These are phyloP conservation scores for Leccinum holopus DNA, from an alignment of 1,284 basidiomycete species.

Conservation along the genomic window DNA sequence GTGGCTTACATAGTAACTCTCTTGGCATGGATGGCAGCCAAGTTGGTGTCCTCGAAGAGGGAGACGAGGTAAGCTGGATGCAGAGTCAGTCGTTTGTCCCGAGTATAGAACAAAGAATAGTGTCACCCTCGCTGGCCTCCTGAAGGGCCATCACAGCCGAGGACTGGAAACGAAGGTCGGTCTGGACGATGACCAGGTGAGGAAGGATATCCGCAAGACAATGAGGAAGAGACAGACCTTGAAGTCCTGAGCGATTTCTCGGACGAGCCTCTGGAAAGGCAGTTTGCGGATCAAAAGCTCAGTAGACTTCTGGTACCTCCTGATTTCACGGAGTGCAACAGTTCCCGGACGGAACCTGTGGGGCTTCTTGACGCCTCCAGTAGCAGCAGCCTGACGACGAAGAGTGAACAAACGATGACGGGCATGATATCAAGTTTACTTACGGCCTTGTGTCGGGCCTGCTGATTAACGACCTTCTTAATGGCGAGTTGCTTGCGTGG, in stretches of 20 bases:
- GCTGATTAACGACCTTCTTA: conserved; percentile 41
- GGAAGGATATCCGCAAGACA: background rate
- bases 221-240: conserved; percentile 47
- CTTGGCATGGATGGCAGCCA: conserved; percentile 64
- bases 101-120: background rate
- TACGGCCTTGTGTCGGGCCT: conserved; percentile 35
- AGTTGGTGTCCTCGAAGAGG: conserved; percentile 62
- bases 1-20: conserved; percentile 50
- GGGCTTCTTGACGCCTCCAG: conserved; percentile 83
- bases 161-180: conserved; percentile 59
- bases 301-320: conserved; percentile 82
- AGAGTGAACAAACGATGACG: conserved; percentile 15
- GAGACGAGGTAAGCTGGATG: conserved; percentile 61
- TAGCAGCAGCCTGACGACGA: conserved; percentile 44
- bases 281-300: conserved; percentile 78
- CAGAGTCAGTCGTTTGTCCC: conserved; percentile 2
- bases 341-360: conserved; percentile 66
- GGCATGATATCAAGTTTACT: background rate
- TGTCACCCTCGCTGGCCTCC: conserved; percentile 60
- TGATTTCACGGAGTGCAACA: conserved; percentile 83
- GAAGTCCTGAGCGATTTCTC: conserved; percentile 73
- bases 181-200: conserved; percentile 15
- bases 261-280: conserved; percentile 76
- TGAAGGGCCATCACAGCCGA: conserved; percentile 68
- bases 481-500: conserved; percentile 70